Evolutionary conservation across 352 stramenopile species (phyloP).

Genomic region (Pythium myriotylum): DNA sequence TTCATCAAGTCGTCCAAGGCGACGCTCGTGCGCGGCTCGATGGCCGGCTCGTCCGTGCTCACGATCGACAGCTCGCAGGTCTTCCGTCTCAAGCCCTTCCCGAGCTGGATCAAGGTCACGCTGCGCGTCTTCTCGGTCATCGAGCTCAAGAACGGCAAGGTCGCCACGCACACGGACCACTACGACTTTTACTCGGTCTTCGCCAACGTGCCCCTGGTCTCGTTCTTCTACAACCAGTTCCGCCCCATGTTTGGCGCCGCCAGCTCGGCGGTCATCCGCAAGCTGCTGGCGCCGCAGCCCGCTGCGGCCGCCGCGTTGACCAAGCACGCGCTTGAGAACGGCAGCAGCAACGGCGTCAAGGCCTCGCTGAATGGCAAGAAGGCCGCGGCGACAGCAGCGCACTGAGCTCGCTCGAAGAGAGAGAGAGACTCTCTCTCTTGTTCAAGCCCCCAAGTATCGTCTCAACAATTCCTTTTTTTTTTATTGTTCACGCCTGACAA

Average conservation of each 20-base stretch:
- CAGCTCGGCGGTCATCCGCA: conserved; percentile 74
- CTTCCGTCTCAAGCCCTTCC: conserved; percentile 75
- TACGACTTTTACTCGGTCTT: conserved; percentile 85
- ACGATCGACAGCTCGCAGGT: conserved; percentile 83
- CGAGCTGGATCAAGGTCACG: conserved; percentile 69
- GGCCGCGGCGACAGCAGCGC: conserved; percentile 10
- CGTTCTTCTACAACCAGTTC: conserved; percentile 83
- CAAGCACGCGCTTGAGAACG: conserved; percentile 11
- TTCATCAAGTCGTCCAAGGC: conserved; percentile 80
- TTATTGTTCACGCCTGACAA: conserved; percentile 4
- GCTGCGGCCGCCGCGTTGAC: conserved; percentile 12
- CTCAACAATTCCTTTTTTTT: conserved; percentile 9
- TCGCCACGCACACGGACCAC: conserved; percentile 83
- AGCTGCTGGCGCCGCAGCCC: conserved; percentile 41
- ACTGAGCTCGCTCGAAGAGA: not conserved
- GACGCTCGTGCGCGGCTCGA: conserved; percentile 80
- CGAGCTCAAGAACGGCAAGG: conserved; percentile 80
- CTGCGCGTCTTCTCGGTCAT: conserved; percentile 83
- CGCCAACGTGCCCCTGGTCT: conserved; percentile 71
- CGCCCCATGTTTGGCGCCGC: conserved; percentile 69
- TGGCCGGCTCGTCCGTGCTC: conserved; percentile 74
- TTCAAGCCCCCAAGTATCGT: too few species aligned
- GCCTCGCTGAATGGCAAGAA: conserved; percentile 18
- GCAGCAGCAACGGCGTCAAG: conserved; percentile 14
- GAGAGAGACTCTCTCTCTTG: too few species aligned